phyloP scores from a whole-genome alignment of 352 stramenopile genomes.

The Phytophthora hybrid region DNA sequence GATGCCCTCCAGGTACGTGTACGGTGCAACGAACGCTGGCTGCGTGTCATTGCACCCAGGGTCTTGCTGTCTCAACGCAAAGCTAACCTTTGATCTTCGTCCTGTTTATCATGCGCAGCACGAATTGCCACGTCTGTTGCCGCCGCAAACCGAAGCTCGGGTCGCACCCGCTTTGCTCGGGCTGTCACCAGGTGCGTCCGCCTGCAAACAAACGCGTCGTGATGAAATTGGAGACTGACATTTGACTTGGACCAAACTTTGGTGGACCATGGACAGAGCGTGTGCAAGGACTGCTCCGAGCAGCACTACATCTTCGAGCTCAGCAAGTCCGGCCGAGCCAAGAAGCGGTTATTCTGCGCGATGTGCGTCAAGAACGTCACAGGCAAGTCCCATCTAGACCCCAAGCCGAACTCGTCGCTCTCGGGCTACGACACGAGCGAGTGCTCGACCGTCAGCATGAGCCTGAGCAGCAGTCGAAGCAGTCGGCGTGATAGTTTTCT shows the following conservation, averaged over 20 bases:
- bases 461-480: conserved; percentile 31
- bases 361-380: conserved; percentile 44
- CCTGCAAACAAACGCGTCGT: neutral
- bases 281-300: conserved; percentile 51
- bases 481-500: conserved; percentile 33
- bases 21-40: conserved; percentile 2
- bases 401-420: neutral
- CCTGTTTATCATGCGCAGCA: conserved; percentile 26
- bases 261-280: conserved; percentile 31
- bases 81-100: conserved; percentile 14
- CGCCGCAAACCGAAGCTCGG: conserved; percentile 31
- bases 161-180: conserved; percentile 39
- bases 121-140: conserved; percentile 46
- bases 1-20: conserved; percentile 42
- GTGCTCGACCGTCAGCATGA: conserved; percentile 24
- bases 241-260: neutral
- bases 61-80: neutral
- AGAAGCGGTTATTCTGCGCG: conserved; percentile 42
- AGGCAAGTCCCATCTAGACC: conserved; percentile 11
- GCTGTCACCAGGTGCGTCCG: conserved; percentile 44
- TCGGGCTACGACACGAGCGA: conserved; percentile 18
- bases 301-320: conserved; percentile 44
- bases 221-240: neutral
- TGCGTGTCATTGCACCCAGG: conserved; percentile 26
- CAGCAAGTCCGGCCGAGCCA: conserved; percentile 27